Base-by-base conservation (phyloP, 2,329 filamentous ascomycete species). In the Metarhizium album region DNA sequence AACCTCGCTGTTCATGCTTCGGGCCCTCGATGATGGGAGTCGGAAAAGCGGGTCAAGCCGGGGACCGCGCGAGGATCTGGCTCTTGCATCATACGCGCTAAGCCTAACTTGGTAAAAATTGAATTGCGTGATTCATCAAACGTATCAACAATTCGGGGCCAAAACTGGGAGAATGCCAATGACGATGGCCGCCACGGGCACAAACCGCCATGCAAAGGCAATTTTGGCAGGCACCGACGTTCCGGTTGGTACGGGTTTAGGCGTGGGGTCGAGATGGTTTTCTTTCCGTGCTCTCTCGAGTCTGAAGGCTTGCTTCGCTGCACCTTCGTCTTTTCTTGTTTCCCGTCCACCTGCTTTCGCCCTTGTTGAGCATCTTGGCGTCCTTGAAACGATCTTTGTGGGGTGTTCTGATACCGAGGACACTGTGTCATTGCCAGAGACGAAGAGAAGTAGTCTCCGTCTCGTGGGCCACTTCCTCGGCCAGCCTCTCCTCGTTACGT, bases 71-170 rank as follows among this genome's bases (percentile, higher is more conserved):
- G 46, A 47, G 48, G 20, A 45, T 51, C 49, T 46, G 46, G 46
- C 42, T 54, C 56, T 61, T 59, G 59, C 59, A 61, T 55, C 59
- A 61, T 61, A 33, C 49, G 16, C 58, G 57, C 63, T 63, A 66
- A 57, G 53, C 66, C 63, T 22, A 52, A 61, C 58, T 48, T 42
- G 60, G 65, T 45, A 53, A 63, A 62, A 60, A 42, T 46, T n/a
- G 55, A 64, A 69, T 69, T 69, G 67, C 67, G 67, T 69, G 67
- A 69, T 69, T 68, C 60, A 57, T 48, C 61, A 56, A 53, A 60
- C 57, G 52, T 60, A 67, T 68, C 65, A 62, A 65, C 64, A 67
- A 67, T 64, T 66, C 58, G 43, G 24, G 45, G 27, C 40, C 6
- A 11, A n/a, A 33, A 20, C 20, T 23, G 2, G 23, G 23, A 47